Conservation (phyloP, 2,329 filamentous ascomycete species). For the Xylaria sp. region DNA sequence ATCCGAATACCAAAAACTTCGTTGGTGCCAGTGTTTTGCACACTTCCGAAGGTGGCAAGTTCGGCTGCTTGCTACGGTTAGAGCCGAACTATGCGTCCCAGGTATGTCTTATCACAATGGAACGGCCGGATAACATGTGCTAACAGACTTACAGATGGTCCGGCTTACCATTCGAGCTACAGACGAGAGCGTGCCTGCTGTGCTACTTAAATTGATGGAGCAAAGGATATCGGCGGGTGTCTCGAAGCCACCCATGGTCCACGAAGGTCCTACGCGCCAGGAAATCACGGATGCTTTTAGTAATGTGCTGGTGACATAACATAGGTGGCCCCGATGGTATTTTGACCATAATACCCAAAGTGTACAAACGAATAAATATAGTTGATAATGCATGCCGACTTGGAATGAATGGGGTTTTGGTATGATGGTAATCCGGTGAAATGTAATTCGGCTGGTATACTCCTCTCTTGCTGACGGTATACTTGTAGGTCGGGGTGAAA, state of each 20-base stretch:
- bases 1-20: slow-evolving; percentile 91
- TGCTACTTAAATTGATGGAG: slow-evolving; percentile 86
- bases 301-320: slow-evolving; percentile 60
- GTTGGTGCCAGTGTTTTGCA: slow-evolving; percentile 89
- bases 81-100: slow-evolving; percentile 93
- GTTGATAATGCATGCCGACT: slow-evolving; percentile 4
- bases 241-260: slow-evolving; percentile 48
- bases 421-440: not conserved
- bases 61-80: slow-evolving; percentile 88
- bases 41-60: slow-evolving; percentile 84
- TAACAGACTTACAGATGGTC: slow-evolving; percentile 70
- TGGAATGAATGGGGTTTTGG: not conserved
- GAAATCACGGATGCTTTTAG: slow-evolving; percentile 63
- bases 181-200: slow-evolving; percentile 82
- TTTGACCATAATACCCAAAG: slow-evolving; percentile 21
- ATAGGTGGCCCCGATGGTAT: slow-evolving; percentile 20
- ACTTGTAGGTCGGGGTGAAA: not conserved
- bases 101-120: slow-evolving; percentile 60
- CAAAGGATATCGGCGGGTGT: slow-evolving; percentile 70
- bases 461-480: not conserved
- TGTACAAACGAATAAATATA: slow-evolving; percentile 22
- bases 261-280: slow-evolving; percentile 50
- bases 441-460: not conserved
- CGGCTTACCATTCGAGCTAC: slow-evolving; percentile 93
- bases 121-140: not conserved